Base-by-base conservation (phyloP, 345 rosid genomes). In the Rubroshorea leprosula region DNA sequence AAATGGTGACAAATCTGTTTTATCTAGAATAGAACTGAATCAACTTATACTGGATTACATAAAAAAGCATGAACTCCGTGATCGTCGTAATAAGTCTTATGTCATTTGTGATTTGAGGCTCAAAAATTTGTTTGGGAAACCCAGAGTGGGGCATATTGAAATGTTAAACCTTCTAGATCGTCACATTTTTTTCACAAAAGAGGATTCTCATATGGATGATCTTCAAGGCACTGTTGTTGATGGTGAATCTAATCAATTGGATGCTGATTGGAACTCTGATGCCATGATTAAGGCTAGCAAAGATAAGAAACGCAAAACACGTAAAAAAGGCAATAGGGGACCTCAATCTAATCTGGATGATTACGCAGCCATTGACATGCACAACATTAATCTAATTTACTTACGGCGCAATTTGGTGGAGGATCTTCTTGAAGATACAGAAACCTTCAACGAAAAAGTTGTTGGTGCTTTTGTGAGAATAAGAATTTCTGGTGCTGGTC, bases 101-200 rank as follows among this genome's bases (percentile, higher is more conserved):
- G 90, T 90, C 63, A 72, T 94, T 63, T 94, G 99, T 67, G 99
- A 94, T 77, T 67, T 77, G 20, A 79, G 97, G 79, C 92, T 94
- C 72, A 76, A 85, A 70, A 84, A 72, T 67, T 75, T 90, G 75
- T 94, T 94, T 74, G 96, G 96, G 41, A 90, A 90, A 79, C 83
- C 90, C 9, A 86, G 95, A 57, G 97, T 94, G 55, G 97, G 99
- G 57, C 97, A 94, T 69, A 85, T 94, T 78, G 99, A 94, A 81
- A 90, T 94, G 97, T 74, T 94, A 65, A 87, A 90, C 76, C 91
- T 94, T 74, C 92, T 94, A 49, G 99, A 94, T 43, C 76, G 92
- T 53, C 99, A 94, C 72, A 85, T 85, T 70, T 83, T 83, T 69
- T 78, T 80, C 54, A 22, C 77, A 29, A 94, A 77, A 62, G 99